Evolutionary conservation across 768 basidiomycete species (phyloP).

Genomic region (Podaxis carcinomalis): DNA sequence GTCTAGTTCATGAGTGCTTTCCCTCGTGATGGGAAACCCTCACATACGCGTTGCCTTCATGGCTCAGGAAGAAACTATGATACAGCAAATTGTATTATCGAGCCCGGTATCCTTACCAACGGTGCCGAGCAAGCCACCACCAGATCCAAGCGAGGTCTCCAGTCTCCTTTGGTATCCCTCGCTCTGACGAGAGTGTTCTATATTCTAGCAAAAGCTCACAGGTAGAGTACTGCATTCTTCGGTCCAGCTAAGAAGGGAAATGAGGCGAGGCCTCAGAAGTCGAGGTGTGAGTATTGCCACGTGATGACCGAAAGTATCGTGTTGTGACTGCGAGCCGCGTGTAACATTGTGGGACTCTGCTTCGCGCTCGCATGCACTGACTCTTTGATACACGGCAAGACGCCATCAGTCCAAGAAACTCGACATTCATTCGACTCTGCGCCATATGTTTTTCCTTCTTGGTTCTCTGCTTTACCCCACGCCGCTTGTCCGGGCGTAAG

Average conservation of each 20-base stretch:
- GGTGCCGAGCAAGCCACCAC: too few relatives aligned
- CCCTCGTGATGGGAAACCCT: not conserved
- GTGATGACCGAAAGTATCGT: not conserved
- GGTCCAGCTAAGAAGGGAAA: not conserved
- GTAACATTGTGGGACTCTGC: not conserved
- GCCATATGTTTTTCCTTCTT: slow-evolving; percentile 2
- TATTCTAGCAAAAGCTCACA: not conserved
- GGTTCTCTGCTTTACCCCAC: not conserved
- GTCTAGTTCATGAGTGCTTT: not conserved
- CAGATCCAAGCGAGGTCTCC: too few relatives aligned
- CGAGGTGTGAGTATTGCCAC: not conserved
- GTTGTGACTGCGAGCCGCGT: slow-evolving; percentile 6
- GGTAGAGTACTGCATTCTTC: not conserved
- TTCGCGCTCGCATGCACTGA: slow-evolving; percentile 3
- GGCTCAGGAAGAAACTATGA: too few relatives aligned
- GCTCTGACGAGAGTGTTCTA: not conserved
- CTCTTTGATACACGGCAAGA: not conserved
- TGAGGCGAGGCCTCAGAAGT: not conserved
- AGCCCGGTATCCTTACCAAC: too few relatives aligned
- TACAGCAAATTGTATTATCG: too few relatives aligned
- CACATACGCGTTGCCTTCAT: not conserved
- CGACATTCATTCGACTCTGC: not conserved
- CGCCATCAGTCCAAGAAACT: not conserved
- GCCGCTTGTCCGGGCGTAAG: not conserved
- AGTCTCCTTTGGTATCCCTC: too few relatives aligned